phyloP scores from a whole-genome alignment of 495 filamentous ascomycete species.

The Xylaria bambusicola region DNA sequence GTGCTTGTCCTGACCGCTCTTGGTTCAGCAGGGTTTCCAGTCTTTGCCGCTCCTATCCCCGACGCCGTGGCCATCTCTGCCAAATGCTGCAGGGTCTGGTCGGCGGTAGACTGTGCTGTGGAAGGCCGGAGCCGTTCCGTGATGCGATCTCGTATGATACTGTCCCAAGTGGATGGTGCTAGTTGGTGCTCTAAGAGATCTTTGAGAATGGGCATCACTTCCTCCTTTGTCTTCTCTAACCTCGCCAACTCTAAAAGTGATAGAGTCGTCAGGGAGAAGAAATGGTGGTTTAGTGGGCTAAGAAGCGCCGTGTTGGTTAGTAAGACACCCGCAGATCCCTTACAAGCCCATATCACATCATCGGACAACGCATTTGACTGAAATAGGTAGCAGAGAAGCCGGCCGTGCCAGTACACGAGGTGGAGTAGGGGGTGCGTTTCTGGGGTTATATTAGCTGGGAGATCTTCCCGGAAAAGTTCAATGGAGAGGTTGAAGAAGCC shows the following conservation, averaged over 20 bases:
- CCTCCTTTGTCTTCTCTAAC: slow-evolving; percentile 34
- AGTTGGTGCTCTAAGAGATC: slow-evolving; percentile 39
- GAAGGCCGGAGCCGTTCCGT: slow-evolving; percentile 37
- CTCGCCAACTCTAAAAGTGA: slow-evolving; percentile 66
- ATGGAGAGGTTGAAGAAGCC: slow-evolving; percentile 36
- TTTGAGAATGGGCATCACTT: slow-evolving; percentile 34
- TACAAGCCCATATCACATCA: slow-evolving; percentile 63
- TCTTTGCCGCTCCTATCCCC: slow-evolving; percentile 28
- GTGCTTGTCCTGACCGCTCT: slow-evolving; percentile 28
- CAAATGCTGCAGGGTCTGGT: slow-evolving; percentile 59
- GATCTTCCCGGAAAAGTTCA: slow-evolving; percentile 49
- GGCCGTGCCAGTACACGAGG: slow-evolving; percentile 74
- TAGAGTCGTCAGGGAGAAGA: slow-evolving; percentile 64
- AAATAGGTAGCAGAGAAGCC: slow-evolving; percentile 61
- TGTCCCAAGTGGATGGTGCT: slow-evolving; percentile 46
- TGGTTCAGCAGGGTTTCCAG: slow-evolving; percentile 21
- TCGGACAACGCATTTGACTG: slow-evolving; percentile 42
- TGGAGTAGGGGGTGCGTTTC: slow-evolving; percentile 55
- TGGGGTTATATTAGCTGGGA: slow-evolving; percentile 41
- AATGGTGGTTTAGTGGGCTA: slow-evolving; percentile 73
- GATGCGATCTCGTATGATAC: slow-evolving; percentile 50
- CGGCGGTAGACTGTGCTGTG: slow-evolving; percentile 35
- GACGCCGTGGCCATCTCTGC: slow-evolving; percentile 61
- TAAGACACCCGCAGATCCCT: slow-evolving; percentile 57
- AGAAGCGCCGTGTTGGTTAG: slow-evolving; percentile 57